Evolutionary conservation across 371 early-diverging fungal genomes (phyloP).

Genomic region (Lichtheimia corymbifera): DNA sequence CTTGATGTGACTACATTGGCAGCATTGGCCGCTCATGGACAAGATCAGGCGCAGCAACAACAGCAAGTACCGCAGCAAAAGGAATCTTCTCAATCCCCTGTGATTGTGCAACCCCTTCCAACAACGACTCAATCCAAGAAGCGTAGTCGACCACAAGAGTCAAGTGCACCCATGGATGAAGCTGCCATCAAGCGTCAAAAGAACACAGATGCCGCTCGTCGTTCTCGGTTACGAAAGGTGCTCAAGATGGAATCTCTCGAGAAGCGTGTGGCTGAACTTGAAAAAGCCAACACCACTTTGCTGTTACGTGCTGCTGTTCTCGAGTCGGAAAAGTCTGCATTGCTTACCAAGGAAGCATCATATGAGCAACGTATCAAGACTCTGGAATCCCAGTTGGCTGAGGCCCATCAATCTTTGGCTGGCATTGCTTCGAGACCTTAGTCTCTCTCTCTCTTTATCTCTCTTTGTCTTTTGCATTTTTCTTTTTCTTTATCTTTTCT

Average conservation of each 20-base stretch:
- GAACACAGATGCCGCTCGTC: slow-evolving; percentile 91
- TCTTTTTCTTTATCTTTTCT: neutral
- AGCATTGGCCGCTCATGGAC: neutral
- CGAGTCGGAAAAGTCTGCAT: slow-evolving; percentile 62
- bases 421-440: slow-evolving; percentile 8
- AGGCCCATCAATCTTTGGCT: slow-evolving; percentile 57
- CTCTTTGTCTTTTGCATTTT: neutral
- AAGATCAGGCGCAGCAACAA: neutral
- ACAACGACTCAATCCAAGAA: neutral
- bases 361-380: slow-evolving; percentile 59
- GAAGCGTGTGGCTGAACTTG: slow-evolving; percentile 68
- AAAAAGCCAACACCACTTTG: slow-evolving; percentile 65
- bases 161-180: slow-evolving; percentile 40
- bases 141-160: neutral
- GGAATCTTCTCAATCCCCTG: no score
- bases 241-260: slow-evolving; percentile 80
- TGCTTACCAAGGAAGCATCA: slow-evolving; percentile 57
- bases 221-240: slow-evolving; percentile 83
- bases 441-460: neutral
- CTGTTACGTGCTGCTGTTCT: slow-evolving; percentile 65
- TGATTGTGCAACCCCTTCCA: no score
- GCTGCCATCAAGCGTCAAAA: slow-evolving; percentile 72
- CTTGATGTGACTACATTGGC: neutral
- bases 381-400: slow-evolving; percentile 65
- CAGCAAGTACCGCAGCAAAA: neutral